Base-by-base conservation (phyloP, 495 filamentous ascomycete species). In the Penicillium goetzii region DNA sequence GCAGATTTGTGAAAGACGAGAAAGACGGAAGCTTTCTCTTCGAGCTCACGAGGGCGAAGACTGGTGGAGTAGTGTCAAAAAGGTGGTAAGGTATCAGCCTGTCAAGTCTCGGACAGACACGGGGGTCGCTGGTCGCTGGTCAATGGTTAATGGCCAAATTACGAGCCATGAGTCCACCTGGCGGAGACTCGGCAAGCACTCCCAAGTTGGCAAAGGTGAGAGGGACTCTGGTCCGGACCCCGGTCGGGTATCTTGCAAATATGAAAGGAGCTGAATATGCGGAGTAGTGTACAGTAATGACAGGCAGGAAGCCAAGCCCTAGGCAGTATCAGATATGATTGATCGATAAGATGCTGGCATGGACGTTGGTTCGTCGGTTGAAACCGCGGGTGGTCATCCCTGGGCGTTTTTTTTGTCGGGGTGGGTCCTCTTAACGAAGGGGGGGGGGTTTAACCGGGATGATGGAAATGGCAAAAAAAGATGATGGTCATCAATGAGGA, bases 341-440 rank as follows among this genome's bases (percentile, higher is more conserved):
- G 62, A 66, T 69, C 63, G 66, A 69, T 74, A 72, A 70, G 69
- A 72, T 72, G 58, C 3, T 59, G 56, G 40, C 28, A 26, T 23
- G 49, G 55, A 53, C 52, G 25, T 49, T 64, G 68, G 45, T 61
- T 64, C 58, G 62, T 63, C 26, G 50, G 32, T 50, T 59, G 21
- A 30, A n/a, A 26, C 45, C 21, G 45, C 25, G 21, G 47, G 47
- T 50, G 47, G 30, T n/a, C 26, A 30, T 34, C 41, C 41, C 26
- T 58, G 56, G 41, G 43, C 23, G 34, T 49, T 58, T 47, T 19
- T 47, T 8, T 43, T 7, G n/a, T 9, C n/a, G 3, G 56, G 30
- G 41, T 41, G 56, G 56, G 25, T 11, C 21, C 28, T 21, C 12
- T 55, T 55, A 32, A 54, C 28, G 19, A 28, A 23, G 21, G 54